Conservation (phyloP, 2,329 filamentous ascomycete genomes). For the Penicillium frequentans region DNA sequence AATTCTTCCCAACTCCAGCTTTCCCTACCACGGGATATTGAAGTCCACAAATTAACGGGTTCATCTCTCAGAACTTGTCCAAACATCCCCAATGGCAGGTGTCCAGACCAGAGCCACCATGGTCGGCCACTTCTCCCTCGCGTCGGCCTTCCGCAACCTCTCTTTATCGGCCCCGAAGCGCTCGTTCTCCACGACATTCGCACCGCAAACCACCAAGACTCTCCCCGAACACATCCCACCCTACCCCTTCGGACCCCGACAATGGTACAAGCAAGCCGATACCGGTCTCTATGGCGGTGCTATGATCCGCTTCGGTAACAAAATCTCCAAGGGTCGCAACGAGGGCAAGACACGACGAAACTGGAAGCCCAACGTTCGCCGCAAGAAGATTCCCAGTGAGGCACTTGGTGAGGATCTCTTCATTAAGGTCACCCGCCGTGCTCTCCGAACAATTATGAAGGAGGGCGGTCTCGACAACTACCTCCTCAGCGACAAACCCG, state of each 20-base stretch:
- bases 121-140: constrained; percentile 36
- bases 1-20: constrained; percentile 29
- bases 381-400: constrained; percentile 48
- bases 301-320: constrained; percentile 51
- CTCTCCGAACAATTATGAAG: constrained; percentile 67
- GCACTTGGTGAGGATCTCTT: constrained; percentile 44
- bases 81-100: constrained; percentile 30
- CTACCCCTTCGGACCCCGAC: constrained; percentile 48
- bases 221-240: constrained; percentile 43
- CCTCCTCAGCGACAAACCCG: constrained; percentile 75
- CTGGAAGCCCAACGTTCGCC: constrained; percentile 52
- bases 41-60: neutral
- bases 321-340: constrained; percentile 50
- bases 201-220: constrained; percentile 31
- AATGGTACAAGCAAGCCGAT: constrained; percentile 48
- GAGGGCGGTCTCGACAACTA: constrained; percentile 90
- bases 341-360: constrained; percentile 50
- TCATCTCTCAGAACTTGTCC: neutral
- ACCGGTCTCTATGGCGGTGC: constrained; percentile 49
- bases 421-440: constrained; percentile 48
- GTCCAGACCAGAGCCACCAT: constrained; percentile 29
- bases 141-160: constrained; percentile 40
- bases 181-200: constrained; percentile 38
- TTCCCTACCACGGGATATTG: constrained; percentile 1
- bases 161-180: constrained; percentile 39